Evolutionary conservation across 805 yeast genomes (phyloP).

Genomic region (Candida vartiovaarae): DNA sequence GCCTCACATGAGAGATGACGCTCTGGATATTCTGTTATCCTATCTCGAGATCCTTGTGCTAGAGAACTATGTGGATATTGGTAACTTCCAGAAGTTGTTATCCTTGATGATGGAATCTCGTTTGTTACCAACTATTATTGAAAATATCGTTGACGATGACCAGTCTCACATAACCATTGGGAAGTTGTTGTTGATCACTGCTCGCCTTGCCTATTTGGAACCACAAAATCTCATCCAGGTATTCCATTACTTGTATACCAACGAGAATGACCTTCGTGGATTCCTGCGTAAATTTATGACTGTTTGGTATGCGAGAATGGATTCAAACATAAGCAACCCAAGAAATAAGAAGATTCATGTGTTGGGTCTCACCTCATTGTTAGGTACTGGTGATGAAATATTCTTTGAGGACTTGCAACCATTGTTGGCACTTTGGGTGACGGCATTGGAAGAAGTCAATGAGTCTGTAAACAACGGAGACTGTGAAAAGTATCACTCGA

Average conservation of each 20-base stretch:
- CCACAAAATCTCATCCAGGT: conserved; percentile 23
- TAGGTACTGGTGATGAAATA: conserved; percentile 30
- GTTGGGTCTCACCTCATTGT: conserved; percentile 51
- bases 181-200: conserved; percentile 28
- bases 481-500: conserved; percentile 43
- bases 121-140: conserved; percentile 23
- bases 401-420: conserved; percentile 26
- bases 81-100: conserved; percentile 14
- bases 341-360: conserved; percentile 63
- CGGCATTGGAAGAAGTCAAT: conserved; percentile 66
- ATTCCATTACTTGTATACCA: conserved; percentile 24
- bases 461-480: conserved; percentile 51
- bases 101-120: conserved; percentile 22
- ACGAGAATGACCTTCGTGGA: conserved; percentile 20
- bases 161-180: conserved; percentile 26
- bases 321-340: conserved; percentile 60
- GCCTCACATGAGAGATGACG: conserved; percentile 62
- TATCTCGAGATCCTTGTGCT: conserved; percentile 42
- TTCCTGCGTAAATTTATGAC: conserved; percentile 25
- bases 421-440: conserved; percentile 37
- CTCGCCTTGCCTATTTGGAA: conserved; percentile 29
- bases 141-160: conserved; percentile 24
- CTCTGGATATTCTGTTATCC: conserved; percentile 48
- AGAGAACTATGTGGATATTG: conserved; percentile 13
- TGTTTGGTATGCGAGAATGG: conserved; percentile 39